Evolutionary conservation across 345 rosid genomes (phyloP).

Genomic region (Eucalyptus microcorys): DNA sequence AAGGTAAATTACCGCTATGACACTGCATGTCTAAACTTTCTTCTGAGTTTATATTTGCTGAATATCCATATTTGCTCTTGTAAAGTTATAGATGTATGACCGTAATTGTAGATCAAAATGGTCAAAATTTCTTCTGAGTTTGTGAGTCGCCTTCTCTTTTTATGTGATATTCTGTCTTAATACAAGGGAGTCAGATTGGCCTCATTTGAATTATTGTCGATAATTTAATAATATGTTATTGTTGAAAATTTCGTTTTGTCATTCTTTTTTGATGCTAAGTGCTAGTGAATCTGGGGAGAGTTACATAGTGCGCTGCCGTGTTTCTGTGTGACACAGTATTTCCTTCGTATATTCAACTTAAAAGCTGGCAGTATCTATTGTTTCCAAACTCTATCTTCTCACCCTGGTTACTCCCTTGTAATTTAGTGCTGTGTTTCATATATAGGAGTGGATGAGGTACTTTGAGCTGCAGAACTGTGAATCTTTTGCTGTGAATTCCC

Average conservation of each 20-base stretch:
- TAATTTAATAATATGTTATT: not conserved
- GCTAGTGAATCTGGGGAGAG: not conserved
- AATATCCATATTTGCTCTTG: not conserved
- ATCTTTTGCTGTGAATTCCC: constrained; percentile 60
- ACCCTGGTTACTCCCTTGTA: not conserved
- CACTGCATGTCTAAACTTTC: not conserved
- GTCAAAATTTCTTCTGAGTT: not conserved
- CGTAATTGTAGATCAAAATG: not conserved
- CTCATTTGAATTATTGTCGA: not conserved
- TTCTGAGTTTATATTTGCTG: not conserved
- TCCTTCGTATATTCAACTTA: not conserved
- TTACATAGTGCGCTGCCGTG: not conserved
- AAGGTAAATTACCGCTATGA: not conserved
- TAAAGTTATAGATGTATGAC: not conserved
- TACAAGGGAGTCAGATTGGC: not conserved
- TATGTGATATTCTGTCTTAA: not conserved
- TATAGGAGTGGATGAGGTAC: constrained; percentile 46
- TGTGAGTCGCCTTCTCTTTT: not conserved
- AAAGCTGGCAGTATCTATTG: not conserved
- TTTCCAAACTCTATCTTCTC: not conserved
- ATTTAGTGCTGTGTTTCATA: not conserved
- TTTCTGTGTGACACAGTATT: not conserved
- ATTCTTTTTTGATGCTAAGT: not conserved
- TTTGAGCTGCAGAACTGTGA: constrained; percentile 26
- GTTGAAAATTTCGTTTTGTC: not conserved